Conservation (phyloP, 169 alveolate genomes). For the Theileria orientalis region DNA sequence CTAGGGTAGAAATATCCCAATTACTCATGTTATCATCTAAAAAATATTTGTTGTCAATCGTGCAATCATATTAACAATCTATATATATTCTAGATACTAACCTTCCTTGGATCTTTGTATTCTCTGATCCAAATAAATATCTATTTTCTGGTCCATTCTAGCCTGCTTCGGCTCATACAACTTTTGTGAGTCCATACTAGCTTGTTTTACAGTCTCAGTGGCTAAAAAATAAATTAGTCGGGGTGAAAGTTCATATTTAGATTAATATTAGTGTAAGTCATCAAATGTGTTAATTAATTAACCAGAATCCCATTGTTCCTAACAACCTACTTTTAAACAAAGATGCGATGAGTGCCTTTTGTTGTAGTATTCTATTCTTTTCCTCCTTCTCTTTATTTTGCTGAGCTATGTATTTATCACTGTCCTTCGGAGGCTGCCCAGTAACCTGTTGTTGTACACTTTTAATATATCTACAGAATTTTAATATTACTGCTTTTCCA, state of each 20-base stretch:
- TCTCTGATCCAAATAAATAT: conserved; percentile 93
- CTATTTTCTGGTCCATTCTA: conserved; percentile 87
- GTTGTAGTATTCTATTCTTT: conserved; percentile 90
- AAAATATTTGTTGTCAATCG: conserved; percentile 74
- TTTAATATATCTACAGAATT: conserved; percentile 69
- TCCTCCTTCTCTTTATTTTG: conserved; percentile 87
- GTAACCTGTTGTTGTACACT: conserved; percentile 81
- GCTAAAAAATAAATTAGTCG: conserved; percentile 29
- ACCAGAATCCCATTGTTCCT: neutral
- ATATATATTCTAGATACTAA: conserved; percentile 42
- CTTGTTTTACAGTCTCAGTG: conserved; percentile 82
- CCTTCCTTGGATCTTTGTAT: conserved; percentile 69
- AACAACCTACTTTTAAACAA: conserved; percentile 43
- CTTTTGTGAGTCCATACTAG: conserved; percentile 67
- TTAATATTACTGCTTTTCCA: neutral
- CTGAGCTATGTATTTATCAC: conserved; percentile 65
- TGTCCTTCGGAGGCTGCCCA: conserved; percentile 76
- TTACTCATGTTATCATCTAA: conserved; percentile 54
- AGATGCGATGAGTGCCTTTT: conserved; percentile 90
- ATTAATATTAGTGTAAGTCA: neutral
- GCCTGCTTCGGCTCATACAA: conserved; percentile 80
- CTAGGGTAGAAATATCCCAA: conserved; percentile 59
- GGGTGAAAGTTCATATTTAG: neutral
- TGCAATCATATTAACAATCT: conserved; percentile 66
- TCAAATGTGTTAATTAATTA: neutral